These are phyloP conservation scores for Fusarium sp. DNA, from an alignment of 2,329 filamentous ascomycete genomes.

Conservation along the genomic window DNA sequence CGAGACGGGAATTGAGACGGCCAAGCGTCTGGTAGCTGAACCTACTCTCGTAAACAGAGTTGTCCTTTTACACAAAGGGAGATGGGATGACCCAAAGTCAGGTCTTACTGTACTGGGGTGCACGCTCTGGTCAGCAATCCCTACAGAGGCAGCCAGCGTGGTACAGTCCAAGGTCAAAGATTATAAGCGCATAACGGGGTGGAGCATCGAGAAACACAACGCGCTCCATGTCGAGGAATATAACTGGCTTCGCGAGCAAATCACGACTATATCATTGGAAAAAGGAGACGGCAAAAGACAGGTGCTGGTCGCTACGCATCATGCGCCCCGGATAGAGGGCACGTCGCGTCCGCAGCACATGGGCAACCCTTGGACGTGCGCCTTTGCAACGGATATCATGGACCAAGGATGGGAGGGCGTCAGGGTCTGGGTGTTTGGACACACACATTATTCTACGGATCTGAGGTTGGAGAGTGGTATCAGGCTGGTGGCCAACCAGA, in stretches of 20 bases:
- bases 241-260: constrained; percentile 63
- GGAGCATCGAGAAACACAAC: constrained; percentile 66
- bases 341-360: constrained; percentile 62
- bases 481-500: constrained; percentile 59
- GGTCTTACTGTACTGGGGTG: constrained; percentile 67
- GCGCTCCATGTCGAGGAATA: constrained; percentile 61
- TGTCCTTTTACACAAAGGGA: constrained; percentile 59
- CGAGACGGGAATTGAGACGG: constrained; percentile 53
- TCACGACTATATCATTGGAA: constrained; percentile 38
- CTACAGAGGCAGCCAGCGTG: constrained; percentile 52
- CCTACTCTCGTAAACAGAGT: constrained; percentile 54
- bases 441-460: constrained; percentile 61
- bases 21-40: constrained; percentile 56
- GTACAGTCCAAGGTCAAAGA: constrained; percentile 65
- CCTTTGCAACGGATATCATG: constrained; percentile 66
- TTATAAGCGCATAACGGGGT: constrained; percentile 65
- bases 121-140: constrained; percentile 69
- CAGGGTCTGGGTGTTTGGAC: constrained; percentile 61
- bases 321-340: constrained; percentile 59
- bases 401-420: constrained; percentile 51
- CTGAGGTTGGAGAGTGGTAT: constrained; percentile 48
- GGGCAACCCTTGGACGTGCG: constrained; percentile 62
- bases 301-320: constrained; percentile 68
- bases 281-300: neutral
- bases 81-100: constrained; percentile 56